Base-by-base conservation (phyloP, 805 yeast species). In the Kazachstania kunashirensis region DNA sequence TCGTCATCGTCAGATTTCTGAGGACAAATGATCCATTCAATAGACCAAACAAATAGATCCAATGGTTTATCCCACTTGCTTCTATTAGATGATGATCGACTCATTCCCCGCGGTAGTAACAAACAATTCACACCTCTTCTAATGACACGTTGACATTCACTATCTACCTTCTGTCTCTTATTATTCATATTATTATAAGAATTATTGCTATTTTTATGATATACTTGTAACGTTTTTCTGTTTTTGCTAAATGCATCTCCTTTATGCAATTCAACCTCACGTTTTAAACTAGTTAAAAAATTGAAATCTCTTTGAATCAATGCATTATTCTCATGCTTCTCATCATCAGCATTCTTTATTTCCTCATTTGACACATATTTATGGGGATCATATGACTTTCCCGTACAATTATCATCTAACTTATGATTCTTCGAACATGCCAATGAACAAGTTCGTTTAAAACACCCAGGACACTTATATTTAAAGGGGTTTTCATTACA, bases 391-490 rank as follows among this genome's bases (percentile, higher is more conserved):
- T 46, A 42, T 16, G 75, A 68, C 14, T 49, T 45, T 0, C 96
- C 96, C 3, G 75, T 62, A 53, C 96, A 88, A 15, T 66, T 65
- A 7, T 71, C 61, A 35, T 71, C 70, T 5, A 45, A 48, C 56
- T 85, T 85, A 52, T 88, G 96, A 16, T 67, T 53, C 42, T 72
- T 75, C 19, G 81, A 83, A 61, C 96, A 88, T 7, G 49, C 66
- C 6, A 83, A 52, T 0, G 82, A 75, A 53, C 96, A 88, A 0
- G 89, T 80, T 39, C 61, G 67, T 4, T 63, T 55, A 5, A 62
- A 60, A 52, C 96, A 88, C 13, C 79, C 78, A 0, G 96, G 96
- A 55, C 96, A 88, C 11, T 69, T 75, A 54, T 88, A 88, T 49
- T 78, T 81, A 39, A 67, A 63, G 18, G 47, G 54, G 4, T 61